A percentile compares a stretch with the other conserved stretches of the same genome.
phyloP scores from a whole-genome alignment of 495 filamentous ascomycete species.

The Geopyxis carbonaria region DNA sequence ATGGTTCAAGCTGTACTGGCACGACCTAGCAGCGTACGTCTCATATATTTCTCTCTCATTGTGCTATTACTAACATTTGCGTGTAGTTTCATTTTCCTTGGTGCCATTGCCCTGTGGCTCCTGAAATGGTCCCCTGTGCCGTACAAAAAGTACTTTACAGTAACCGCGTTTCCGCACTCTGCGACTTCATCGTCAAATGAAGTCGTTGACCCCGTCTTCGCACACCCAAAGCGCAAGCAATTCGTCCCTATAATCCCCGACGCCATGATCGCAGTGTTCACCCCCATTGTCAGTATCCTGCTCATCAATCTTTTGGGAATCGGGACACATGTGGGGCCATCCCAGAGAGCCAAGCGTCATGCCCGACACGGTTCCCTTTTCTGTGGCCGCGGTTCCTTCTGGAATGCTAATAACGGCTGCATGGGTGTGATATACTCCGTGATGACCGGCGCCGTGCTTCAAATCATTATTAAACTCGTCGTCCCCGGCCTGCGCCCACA shows the following conservation, averaged over 20 bases:
- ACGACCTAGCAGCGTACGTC: conserved; percentile 21
- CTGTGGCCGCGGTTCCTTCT: conserved; percentile 27
- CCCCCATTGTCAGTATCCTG: conserved; percentile 36
- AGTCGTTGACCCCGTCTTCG: not conserved
- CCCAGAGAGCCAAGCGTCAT: conserved; percentile 4
- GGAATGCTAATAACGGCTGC: conserved; percentile 34
- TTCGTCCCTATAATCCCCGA: conserved; percentile 45
- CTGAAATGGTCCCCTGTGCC: conserved; percentile 25
- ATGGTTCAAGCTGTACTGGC: conserved; percentile 24
- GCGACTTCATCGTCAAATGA: not conserved
- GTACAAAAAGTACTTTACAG: conserved; percentile 21
- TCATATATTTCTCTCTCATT: not conserved
- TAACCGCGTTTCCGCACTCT: conserved; percentile 10
- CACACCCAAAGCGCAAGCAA: conserved; percentile 23
- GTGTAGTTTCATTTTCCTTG: conserved; percentile 19
- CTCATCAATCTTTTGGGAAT: conserved; percentile 28
- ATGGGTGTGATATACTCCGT: conserved; percentile 32
- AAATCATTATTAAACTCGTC: conserved; percentile 40
- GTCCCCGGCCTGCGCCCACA: conserved; percentile 42
- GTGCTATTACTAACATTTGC: not conserved
- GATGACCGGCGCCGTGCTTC: conserved; percentile 38
- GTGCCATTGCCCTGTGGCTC: conserved; percentile 18
- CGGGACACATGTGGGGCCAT: conserved; percentile 16
- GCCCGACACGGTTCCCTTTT: conserved; percentile 13
- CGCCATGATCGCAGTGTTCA: conserved; percentile 36